Evolutionary conservation across 192 early-diverging fungal genomes (phyloP), one percentile per base, ranked within the genome.

Genomic region (Hyaloraphidium curvatum): DNA sequence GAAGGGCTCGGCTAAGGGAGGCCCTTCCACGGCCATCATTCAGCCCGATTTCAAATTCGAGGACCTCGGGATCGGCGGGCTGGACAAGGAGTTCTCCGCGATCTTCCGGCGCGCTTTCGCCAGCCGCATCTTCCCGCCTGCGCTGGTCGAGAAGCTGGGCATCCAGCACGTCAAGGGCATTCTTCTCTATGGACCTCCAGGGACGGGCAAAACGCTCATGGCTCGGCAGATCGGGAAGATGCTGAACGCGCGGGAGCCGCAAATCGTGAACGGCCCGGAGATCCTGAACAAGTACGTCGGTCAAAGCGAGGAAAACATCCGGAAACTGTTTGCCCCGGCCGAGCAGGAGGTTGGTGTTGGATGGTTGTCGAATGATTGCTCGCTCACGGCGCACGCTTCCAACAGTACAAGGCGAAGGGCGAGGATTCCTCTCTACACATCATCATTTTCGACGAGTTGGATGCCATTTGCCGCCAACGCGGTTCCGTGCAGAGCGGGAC

Each of bases 161-260:
- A 91, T 97, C 39, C 87, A 93, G 59, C 94, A 97, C 63, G 89
- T 91, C 50, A 97, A 93, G 67, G 89, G 89, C 56, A 82, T 90
- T 56, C 66, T 87, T 51, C 66, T 87, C 16, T 87, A 82, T 64
- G 90, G 92, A 17, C 91, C 93, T 30, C 91, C 93, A 0, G 92
- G 93, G 52, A 97, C 93, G 0, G 93, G 93, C 37, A 97, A 97
- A 63, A 97, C 93, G 17, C 67, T 95, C 48, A 90, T 97, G 80
- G 93, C 93, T 4, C 80, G 94, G 7, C 91, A 97, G 67, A 97
- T 97, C 53, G 94, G 91, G 19, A 95, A 95, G 59, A 95, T 97
- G 94, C 75, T 97, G 53, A 95, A 95, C 60, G 81, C 85, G 2
- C 74, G 74, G 23, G 94, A 97, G 40, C 91, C 91, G 28, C 75